These are phyloP conservation scores for Neurospora discreta DNA, from an alignment of 495 filamentous ascomycete species.

Conservation along the genomic window DNA sequence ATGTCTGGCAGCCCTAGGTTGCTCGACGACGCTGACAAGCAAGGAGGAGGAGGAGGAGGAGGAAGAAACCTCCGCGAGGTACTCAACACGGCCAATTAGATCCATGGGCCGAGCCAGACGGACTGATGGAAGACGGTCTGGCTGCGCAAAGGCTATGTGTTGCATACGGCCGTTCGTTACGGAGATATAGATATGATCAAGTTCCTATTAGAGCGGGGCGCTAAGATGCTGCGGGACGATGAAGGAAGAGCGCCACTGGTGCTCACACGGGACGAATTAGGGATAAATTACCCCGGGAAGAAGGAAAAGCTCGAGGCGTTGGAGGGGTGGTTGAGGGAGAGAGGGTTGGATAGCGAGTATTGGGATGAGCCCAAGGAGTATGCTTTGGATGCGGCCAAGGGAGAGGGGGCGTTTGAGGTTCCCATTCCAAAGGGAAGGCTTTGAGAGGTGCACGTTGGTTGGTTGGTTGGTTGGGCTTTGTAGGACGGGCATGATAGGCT, in stretches of 20 bases:
- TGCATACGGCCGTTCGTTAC: neutral
- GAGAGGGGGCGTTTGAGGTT: neutral
- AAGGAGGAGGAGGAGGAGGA: neutral
- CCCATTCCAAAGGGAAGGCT: no score
- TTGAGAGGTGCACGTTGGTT: no score
- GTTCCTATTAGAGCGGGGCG: neutral
- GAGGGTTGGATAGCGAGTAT: neutral
- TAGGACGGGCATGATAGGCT: no score
- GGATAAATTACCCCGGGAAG: no score
- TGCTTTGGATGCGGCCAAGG: neutral
- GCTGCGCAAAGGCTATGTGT: neutral
- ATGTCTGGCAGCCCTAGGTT: no score
- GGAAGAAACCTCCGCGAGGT: neutral
- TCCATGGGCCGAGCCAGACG: neutral
- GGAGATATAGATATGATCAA: neutral
- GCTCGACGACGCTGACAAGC: neutral
- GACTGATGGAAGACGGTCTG: neutral
- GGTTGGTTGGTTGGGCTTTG: no score
- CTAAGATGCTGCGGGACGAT: neutral
- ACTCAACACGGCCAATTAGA: neutral
- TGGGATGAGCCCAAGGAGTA: neutral
- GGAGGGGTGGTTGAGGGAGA: neutral
- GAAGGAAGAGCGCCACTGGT: neutral
- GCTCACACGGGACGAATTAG: no score
- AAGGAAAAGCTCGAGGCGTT: neutral